Evolutionary conservation across 371 early-diverging fungal species (phyloP), one percentile per base, ranked within the genome.

Genomic region (Umbelopsis sp.): DNA sequence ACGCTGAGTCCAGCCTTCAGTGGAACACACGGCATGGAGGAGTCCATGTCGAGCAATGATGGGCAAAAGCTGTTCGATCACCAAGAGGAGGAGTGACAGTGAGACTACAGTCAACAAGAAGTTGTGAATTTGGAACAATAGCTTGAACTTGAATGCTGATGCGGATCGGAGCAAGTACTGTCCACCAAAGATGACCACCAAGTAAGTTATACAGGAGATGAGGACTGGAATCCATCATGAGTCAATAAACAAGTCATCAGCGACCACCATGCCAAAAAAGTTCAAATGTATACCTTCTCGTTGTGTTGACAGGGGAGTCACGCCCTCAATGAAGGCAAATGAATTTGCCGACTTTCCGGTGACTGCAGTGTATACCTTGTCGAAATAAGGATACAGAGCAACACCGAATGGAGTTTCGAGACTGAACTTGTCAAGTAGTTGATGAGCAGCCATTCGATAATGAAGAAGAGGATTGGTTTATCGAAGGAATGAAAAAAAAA

Each of bases 121-220:
- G 80, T 94, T 94, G 81, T 94, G 94, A 63, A 89, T 35, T 70
- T 89, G 87, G 70, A 92, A 91, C 35, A 88, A 70, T 66, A 76
- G 65, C 75, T 88, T 84, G 70, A 89, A 80, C 69, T 82, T 83
- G 68, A 90, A 81, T 24, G 87, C 86, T 51, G 82, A 75, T 63
- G 79, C 76, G 70, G 77, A 76, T 16, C 68, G 66, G 87, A 92
- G 87, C 50, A 92, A 67, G 68, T 76, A 72, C 68, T 87, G 89
- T 5, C 88, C 88, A 62, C 91, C 90, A 82, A 92, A 90, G 74
- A 93, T 88, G 69, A 91, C 84, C 20, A 84, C 66, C 48, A 90
- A 80, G 77, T 93, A 93, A 50, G 83, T 74, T 63, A 85, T 57
- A 53, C 83, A 83, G 46, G 76, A 72, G 68, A 81, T 72, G 51